Base-by-base conservation (phyloP, 1,284 basidiomycete genomes). In the Pseudozyma tsukubaensis region DNA sequence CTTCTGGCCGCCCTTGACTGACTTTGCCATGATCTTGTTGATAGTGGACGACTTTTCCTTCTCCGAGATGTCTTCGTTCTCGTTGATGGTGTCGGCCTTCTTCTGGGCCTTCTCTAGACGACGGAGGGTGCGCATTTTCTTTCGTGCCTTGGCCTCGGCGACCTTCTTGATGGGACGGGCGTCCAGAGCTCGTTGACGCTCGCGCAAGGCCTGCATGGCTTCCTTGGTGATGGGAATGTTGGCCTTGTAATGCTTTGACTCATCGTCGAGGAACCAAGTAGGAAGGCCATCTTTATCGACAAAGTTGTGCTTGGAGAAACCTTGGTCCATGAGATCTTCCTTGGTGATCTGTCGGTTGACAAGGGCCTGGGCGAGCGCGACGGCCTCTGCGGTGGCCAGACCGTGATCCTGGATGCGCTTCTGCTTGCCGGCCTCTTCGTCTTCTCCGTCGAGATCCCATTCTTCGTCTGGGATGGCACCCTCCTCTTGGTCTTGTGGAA, bases 141-240 rank as follows among this genome's bases (percentile, higher is more conserved):
- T 99, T 69, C 97, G 89, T 39, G 94, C 94, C 86, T 99, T 99
- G 45, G 97, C 97, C 87, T 99, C 97, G 18, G 96, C 97, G 12
- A 99, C 89, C 88, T 99, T 99, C 87, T 98, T 99, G 87, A 99
- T 99, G 16, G 97, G 97, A 13, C 97, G 90, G 2, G 96, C 95
- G 83, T 99, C 94, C 49, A 99, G 88, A 6, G 94, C 94, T 24
- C 95, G 91, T 86, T 97, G 93, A 83, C 92, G 93, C 16, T 92
- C 94, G 37, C 93, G 90, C 39, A 99, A 88, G 4, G 91, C 91
- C 57, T 89, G 88, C 59, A 99, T 88, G 6, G 97, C 97, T 85
- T 99, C 97, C 86, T 97, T 99, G 1, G 96, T 98, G 71, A 99
- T 89, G 14, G 97, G 97, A 57, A 99, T 88, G 85, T 99, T 99